Base-by-base conservation (phyloP, 2,329 filamentous ascomycete species). In the Trichoderma sp. region DNA sequence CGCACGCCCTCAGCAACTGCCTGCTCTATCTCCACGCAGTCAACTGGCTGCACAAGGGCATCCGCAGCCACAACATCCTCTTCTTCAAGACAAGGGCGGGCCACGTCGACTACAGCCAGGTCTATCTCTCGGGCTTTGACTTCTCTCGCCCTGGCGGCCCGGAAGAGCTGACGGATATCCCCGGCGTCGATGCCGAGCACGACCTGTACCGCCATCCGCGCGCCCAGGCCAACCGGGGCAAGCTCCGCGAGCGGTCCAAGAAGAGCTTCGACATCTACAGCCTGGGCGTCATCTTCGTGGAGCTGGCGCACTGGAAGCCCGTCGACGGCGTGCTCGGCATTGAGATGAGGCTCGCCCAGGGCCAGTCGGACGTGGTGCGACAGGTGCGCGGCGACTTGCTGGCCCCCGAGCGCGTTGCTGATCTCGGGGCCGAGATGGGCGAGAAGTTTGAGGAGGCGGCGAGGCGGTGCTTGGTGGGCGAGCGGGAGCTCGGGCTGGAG, bases 41-140 rank as follows among this genome's bases (percentile, higher is more conserved):
- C 1, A 82, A 86, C 70, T 87, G 85, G 85, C 79, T 88, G 6
- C 86, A 87, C 78, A 88, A 88, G 72, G 85, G 84, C n/a, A 78
- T 88, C 5, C 82, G 85, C 14, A 83, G 81, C 68, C 78, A 84
- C 66, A 87, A 86, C 72, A 79, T 88, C 34, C 74, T 88, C 13
- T 86, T 87, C 74, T 86, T 86, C 73, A 77, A 77, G 37, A 70
- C 73, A 32, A 68, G 68, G 32, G 56, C 69, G 26, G 76, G 75
- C 69, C 66, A 70, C 26, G 76, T 83, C 52, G 77, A 82, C 68
- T 81, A 80, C 67, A 71, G 72, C 11, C 75, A 77, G 37, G 84
- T 84, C 0, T 83, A 80, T 69, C 77, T 87, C 49, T 84, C 82
- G 0, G 85, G 85, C 39, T 87, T 87, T 75, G 85, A 87, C 70